A percentile compares a stretch with the other conserved stretches of the same genome.
Evolutionary conservation across 2,329 filamentous ascomycete genomes (phyloP).

Genomic region (Apiospora malaysiana): DNA sequence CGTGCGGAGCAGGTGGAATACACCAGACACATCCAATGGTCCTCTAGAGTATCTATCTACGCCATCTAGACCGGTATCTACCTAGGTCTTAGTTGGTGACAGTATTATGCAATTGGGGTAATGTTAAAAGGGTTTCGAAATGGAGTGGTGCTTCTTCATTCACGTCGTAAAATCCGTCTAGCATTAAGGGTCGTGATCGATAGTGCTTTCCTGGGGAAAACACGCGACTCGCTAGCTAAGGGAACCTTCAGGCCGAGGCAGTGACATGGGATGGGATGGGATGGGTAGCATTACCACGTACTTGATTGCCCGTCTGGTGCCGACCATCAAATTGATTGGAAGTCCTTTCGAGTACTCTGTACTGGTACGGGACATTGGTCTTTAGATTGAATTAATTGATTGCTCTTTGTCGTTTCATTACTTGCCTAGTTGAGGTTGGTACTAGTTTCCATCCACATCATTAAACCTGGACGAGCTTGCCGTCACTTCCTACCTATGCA

Average conservation of each 20-base stretch:
- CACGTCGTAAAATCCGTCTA: background rate
- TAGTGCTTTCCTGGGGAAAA: constrained; percentile 11
- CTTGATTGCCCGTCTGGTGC: too few relatives aligned
- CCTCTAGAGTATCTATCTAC: background rate
- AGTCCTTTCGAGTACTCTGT: background rate
- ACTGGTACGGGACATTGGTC: background rate
- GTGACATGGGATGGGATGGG: background rate
- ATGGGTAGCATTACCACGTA: too few relatives aligned
- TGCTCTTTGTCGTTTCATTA: too few relatives aligned
- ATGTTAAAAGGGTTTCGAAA: background rate
- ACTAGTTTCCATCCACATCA: too few relatives aligned
- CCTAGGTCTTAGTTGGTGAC: background rate
- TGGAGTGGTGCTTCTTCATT: background rate
- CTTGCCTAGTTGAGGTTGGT: too few relatives aligned
- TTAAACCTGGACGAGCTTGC: too few relatives aligned
- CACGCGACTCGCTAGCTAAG: constrained; percentile 2
- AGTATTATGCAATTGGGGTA: too few relatives aligned
- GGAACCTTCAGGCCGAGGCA: constrained; percentile 6
- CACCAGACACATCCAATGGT: background rate
- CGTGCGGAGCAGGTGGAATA: background rate
- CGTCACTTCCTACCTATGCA: too few relatives aligned
- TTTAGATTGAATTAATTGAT: background rate
- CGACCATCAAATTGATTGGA: too few relatives aligned
- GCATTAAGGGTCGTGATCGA: background rate
- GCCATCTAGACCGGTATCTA: background rate